Evolutionary conservation across 352 stramenopile species (phyloP), one percentile per base, ranked within the genome.

Genomic region (Pythium dissimile): DNA sequence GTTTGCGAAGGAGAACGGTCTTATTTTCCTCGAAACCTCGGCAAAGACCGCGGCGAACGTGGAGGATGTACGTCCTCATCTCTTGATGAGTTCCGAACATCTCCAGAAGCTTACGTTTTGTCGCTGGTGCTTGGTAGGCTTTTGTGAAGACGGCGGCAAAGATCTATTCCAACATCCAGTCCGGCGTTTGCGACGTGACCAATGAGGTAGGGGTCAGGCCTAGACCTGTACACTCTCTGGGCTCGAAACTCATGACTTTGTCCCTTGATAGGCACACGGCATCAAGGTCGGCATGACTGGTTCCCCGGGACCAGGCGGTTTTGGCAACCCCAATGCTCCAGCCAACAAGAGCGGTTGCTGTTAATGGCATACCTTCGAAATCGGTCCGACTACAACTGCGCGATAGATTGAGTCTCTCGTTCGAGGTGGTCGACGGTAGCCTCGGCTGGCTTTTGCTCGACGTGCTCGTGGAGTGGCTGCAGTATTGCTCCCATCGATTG

Each of bases 1-100:
- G 63, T 99, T 99, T 81, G 98, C 98, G 11, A 95, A 99, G 69
- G 95, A 99, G 63, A 98, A 99, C 74, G 97, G 97, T 1, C 79
- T 99, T n/a, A 98, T 99, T 55, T 99, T 99, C 80, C 77, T 99
- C 46, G 98, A 99, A 77, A 99, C 98, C 4, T 98, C 90, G 45
- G 98, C 98, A 15, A 99, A 99, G 81, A 99, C 97, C 4, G 95
- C 96, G 5, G 93, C 92, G 42, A 99, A 99, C 71, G 98, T 99
- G 6, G 97, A 99, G 80, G 84, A 97, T 58, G 94, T 97, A 66
- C 84, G 94, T 80, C 1, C 7, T 41, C 12, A 26, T 18, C 10
- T 13, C 26, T 20, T 24, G 18, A 76, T 89, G 58, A 69, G 73
- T 20, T 38, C 53, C 1, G 9, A 56, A 8, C 13, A n/a, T 50